Evolutionary conservation across 2,329 filamentous ascomycete species (phyloP).

Genomic region (Zymoseptoria ardabiliae): DNA sequence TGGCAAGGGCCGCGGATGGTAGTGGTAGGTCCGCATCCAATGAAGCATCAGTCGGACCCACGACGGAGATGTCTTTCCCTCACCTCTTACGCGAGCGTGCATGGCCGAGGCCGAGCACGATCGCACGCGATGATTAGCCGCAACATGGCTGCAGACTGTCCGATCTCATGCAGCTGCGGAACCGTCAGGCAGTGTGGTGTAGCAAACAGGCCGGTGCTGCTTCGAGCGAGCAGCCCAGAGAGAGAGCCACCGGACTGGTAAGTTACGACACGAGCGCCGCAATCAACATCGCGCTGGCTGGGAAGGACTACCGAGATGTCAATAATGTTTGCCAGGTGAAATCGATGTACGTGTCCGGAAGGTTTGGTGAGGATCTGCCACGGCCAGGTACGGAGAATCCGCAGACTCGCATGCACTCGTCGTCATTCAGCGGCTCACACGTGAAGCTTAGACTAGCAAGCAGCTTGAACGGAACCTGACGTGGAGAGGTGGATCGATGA

Average conservation of each 20-base stretch:
- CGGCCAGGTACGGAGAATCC: conserved; percentile 2
- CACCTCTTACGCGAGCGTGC: not conserved
- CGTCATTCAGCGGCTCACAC: not conserved
- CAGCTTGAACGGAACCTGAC: not conserved
- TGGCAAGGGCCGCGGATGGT: not conserved
- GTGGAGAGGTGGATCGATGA: not conserved
- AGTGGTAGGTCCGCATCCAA: not conserved
- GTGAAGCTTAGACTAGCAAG: not conserved
- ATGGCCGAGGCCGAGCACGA: not conserved
- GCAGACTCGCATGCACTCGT: not conserved
- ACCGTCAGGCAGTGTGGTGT: not conserved
- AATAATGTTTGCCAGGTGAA: not conserved
- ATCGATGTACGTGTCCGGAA: conserved; percentile 3
- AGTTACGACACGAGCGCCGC: not conserved
- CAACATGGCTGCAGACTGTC: not conserved
- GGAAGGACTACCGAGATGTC: not conserved
- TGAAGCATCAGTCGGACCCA: not conserved
- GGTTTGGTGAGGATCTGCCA: not conserved
- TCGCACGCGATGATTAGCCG: not conserved
- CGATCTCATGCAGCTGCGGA: not conserved
- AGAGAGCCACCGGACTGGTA: not conserved
- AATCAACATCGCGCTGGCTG: not conserved
- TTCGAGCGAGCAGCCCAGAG: not conserved
- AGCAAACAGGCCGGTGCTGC: not conserved
- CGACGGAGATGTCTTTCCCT: not conserved